These are phyloP conservation scores for Trichophaea hybrida DNA, from an alignment of 2,329 filamentous ascomycete genomes.

Conservation along the genomic window DNA sequence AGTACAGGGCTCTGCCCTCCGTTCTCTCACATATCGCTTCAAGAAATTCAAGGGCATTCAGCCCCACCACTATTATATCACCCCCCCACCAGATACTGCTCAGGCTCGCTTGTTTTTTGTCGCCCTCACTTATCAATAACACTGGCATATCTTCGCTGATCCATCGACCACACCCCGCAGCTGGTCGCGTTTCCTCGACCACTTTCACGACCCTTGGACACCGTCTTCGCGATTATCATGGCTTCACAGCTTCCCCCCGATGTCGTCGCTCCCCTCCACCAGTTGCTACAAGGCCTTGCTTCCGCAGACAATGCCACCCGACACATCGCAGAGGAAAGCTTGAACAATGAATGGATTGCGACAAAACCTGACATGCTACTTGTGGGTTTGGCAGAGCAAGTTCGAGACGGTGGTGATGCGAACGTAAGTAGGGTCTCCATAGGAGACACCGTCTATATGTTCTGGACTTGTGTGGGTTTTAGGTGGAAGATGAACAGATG, in stretches of 20 bases:
- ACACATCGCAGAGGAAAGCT: constrained; percentile 73
- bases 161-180: background rate
- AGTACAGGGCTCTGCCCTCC: background rate
- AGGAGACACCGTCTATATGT: background rate
- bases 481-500: background rate
- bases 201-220: background rate
- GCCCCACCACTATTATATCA: background rate
- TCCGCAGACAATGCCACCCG: constrained; percentile 77
- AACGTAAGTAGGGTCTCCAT: background rate
- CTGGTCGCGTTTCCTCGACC: background rate
- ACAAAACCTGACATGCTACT: constrained; percentile 72
- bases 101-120: background rate
- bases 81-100: background rate
- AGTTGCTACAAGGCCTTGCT: constrained; percentile 78
- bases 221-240: constrained; percentile 22
- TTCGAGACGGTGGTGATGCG: constrained; percentile 49
- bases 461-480: background rate
- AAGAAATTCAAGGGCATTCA: background rate
- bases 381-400: constrained; percentile 88
- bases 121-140: background rate
- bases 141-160: background rate
- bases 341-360: constrained; percentile 79
- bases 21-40: background rate
- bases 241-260: constrained; percentile 84
- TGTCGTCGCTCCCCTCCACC: constrained; percentile 66